Base-by-base conservation (phyloP, 805 yeast species). In the Millerozyma acaciae region DNA sequence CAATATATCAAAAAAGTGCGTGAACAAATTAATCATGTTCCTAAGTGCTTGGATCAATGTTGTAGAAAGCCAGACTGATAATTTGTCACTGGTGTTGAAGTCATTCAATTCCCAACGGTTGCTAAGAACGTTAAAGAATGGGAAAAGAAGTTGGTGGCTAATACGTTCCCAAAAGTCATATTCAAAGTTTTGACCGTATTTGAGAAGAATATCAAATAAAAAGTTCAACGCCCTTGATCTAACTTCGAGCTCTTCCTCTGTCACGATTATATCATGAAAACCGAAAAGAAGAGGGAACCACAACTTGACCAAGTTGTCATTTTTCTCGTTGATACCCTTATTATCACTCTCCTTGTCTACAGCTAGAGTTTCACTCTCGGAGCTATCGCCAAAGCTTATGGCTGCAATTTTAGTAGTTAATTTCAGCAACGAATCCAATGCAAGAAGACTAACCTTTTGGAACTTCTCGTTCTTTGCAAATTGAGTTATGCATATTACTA, bases 41-140 rank as follows among this genome's bases (percentile, higher is more conserved):
- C 94, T 78, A 53, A 94, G 67, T 0, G 97, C 97, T 59, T 93
- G 98, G 42, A 94, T 88, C 58, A 93, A 73, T 1, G 99, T 93
- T 0, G 98, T 89, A 0, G 96, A 87, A 30, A 93, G 65, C 99
- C 99, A 93, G 9, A 94, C 95, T 30, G 96, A 85, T 45, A 87
- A 59, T 40, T 84, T 94, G 55, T 90, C 98, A 45, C 80, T 84
- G 33, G 73, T 75, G 44, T 75, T 76, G 43, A 75, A 77, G 38
- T 77, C 76, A 39, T 75, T 74, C 35, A 81, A 72, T 43, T 79
- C 83, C 80, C 93, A 84, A 49, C 80, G 83, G 26, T 75, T 74
- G 33, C 82, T 76, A 44, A 93, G 68, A 5, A 87, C 84, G 13
- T 79, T 78, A 59, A 93, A 93, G 12, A 93, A 87, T 2, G 97